Conservation (phyloP, 495 filamentous ascomycete genomes). For the Talaromyces thailandensis region DNA sequence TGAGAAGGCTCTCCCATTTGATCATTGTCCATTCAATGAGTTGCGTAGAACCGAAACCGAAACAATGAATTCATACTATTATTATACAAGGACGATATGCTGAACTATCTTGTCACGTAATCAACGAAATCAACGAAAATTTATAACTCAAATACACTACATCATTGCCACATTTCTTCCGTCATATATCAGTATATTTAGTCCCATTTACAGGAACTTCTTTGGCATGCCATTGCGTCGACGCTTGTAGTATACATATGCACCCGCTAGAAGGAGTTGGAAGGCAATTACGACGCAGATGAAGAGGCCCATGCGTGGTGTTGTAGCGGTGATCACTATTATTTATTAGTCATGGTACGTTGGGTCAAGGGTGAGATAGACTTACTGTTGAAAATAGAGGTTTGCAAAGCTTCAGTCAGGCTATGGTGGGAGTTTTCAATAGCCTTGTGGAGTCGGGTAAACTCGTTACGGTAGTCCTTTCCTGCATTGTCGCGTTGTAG, state of each 20-base stretch:
- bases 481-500: constrained; percentile 60
- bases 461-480: constrained; percentile 62
- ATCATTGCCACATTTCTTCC: background rate
- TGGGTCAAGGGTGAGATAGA: background rate
- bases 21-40: background rate
- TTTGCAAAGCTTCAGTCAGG: constrained; percentile 45
- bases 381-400: constrained; percentile 26
- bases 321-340: constrained; percentile 47
- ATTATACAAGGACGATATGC: background rate
- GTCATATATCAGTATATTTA: background rate
- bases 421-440: constrained; percentile 64
- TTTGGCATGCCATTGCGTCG: constrained; percentile 68
- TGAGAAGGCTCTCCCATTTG: background rate
- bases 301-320: constrained; percentile 62
- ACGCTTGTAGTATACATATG: constrained; percentile 76
- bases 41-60: background rate
- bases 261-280: constrained; percentile 59
- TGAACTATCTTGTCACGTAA: background rate
- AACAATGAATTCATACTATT: background rate
- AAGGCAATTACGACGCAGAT: constrained; percentile 67
- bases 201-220: constrained; percentile 70
- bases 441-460: constrained; percentile 62
- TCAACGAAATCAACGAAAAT: background rate
- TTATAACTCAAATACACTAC: background rate
- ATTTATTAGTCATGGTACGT: constrained; percentile 8